phyloP scores from a whole-genome alignment of 306 rosid species.

The Benincasa hispida region DNA sequence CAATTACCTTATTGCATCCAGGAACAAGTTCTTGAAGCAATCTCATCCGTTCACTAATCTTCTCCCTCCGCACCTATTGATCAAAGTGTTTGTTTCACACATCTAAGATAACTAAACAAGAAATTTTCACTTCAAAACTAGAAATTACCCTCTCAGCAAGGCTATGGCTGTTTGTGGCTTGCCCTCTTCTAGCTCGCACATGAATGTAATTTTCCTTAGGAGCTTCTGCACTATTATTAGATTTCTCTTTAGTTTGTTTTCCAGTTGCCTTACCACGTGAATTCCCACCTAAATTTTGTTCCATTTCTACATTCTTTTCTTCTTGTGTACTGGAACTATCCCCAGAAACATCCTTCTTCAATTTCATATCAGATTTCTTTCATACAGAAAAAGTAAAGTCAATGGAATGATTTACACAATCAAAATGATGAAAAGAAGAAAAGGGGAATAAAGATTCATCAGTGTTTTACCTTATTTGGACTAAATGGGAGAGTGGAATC shows the following conservation, averaged over 20 bases:
- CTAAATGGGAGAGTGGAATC: slow-evolving; percentile 44
- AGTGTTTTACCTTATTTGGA: slow-evolving; percentile 51
- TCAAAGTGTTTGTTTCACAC: background rate
- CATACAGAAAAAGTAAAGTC: slow-evolving; percentile 3
- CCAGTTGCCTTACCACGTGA: slow-evolving; percentile 38
- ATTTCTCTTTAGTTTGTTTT: slow-evolving; percentile 61
- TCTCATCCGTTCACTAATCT: slow-evolving; percentile 96
- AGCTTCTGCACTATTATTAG: slow-evolving; percentile 52
- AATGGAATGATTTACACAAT: background rate
- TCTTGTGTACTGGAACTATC: slow-evolving; percentile 50
- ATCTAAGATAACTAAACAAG: background rate
- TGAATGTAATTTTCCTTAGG: slow-evolving; percentile 79
- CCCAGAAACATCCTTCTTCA: slow-evolving; percentile 41
- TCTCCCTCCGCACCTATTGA: slow-evolving; percentile 89
- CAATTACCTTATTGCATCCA: slow-evolving; percentile 84
- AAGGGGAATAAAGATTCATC: background rate
- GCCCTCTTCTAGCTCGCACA: slow-evolving; percentile 98
- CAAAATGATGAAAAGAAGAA: background rate
- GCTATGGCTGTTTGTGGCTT: slow-evolving; percentile 97
- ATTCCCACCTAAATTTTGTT: slow-evolving; percentile 32
- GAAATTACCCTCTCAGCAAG: slow-evolving; percentile 92
- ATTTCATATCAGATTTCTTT: slow-evolving; percentile 60
- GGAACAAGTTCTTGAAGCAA: slow-evolving; percentile 99
- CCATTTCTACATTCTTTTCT: slow-evolving; percentile 52
- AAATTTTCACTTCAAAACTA: background rate